Percentiles rank a stretch among this genome's conserved stretches.
phyloP scores from a whole-genome alignment of 768 basidiomycete species.

The Dentipellis fragilis region DNA sequence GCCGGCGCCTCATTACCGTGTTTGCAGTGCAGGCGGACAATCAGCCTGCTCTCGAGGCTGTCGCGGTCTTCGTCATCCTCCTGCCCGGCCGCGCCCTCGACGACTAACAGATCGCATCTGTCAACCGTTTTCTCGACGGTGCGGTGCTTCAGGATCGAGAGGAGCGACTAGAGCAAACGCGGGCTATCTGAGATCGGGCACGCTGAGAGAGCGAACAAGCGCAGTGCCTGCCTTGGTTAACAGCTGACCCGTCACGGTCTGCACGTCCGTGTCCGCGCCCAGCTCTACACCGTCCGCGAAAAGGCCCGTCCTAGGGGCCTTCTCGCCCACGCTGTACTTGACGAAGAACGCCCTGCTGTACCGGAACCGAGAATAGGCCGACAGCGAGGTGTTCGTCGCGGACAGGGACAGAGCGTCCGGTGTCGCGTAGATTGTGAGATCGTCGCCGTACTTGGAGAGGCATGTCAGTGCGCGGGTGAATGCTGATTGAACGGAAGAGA shows the following conservation, averaged over 20 bases:
- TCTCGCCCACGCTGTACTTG: conserved; percentile 39
- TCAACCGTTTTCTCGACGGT: conserved; percentile 72
- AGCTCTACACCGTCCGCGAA: conserved; percentile 24
- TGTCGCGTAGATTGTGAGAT: conserved; percentile 60
- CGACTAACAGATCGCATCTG: conserved; percentile 62
- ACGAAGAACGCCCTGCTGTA: conserved; percentile 63
- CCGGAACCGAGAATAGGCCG: conserved; percentile 75
- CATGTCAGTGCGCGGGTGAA: conserved; percentile 69
- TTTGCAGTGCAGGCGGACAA: conserved; percentile 72
- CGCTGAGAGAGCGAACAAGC: background rate
- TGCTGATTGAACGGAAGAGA: conserved; percentile 23
- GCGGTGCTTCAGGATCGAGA: conserved; percentile 66
- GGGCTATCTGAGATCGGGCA: background rate
- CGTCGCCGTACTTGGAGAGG: conserved; percentile 76
- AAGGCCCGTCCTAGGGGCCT: conserved; percentile 9
- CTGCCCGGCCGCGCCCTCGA: conserved; percentile 37
- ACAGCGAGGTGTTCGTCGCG: conserved; percentile 69
- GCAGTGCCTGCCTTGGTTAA: conserved; percentile 46
- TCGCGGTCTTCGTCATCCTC: conserved; percentile 40
- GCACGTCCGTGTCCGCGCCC: conserved; percentile 18
- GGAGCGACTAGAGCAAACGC: conserved; percentile 36
- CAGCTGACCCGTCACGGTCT: conserved; percentile 52
- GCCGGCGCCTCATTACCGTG: conserved; percentile 41
- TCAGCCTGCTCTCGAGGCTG: conserved; percentile 58
- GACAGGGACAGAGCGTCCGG: conserved; percentile 53